Evolutionary conservation across 257 asterid species (phyloP), one percentile per base, ranked within the genome.

Genomic region (Solanum virginianum): DNA sequence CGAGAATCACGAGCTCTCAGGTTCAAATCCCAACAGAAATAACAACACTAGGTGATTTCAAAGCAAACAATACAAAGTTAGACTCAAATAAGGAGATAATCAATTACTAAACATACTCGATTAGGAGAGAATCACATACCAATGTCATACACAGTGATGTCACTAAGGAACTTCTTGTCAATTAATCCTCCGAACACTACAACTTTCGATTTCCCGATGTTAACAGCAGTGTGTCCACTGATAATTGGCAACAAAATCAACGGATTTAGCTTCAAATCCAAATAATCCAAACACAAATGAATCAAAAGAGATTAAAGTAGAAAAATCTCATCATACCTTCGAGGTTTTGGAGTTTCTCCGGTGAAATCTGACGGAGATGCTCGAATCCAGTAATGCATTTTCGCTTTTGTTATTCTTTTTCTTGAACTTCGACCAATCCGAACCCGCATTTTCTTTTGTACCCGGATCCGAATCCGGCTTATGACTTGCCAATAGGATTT

Each of bases 221-320:
- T 93, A 85, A 94, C 98, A 84, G 98, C 98, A 10, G 98, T 93
- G 84, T 94, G 98, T 14, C 98, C 98, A 86, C 99, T 95, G 96
- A 88, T 63, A 77, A 87, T 84, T 86, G 26, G 63, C 22, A 39
- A 59, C 70, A 62, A 62, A 80, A 57, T 36, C 39, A 29, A 70
- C 68, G 41, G 45, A 74, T 65, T 56, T 14, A 81, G 18, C 69
- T 80, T 43, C 66, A 70, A 39, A 62, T 68, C 20, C 55, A 49
- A 56, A 39, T 32, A 62, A 49, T 55, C n/a, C 20, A 51, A 15
- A 13, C 11, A 14, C 59, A 54, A 80, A 83, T 79, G 47, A 53
- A 36, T 36, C 41, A 36, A 77, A 3, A 10, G 63, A 36, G 29
- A 56, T 12, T 20, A 43, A 75, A 43, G 41, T 29, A 36, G 56